Evolutionary conservation across 73 alveolate genomes (phyloP), one percentile per base, ranked within the genome.

Genomic region (Paramecium tetraurelia): DNA sequence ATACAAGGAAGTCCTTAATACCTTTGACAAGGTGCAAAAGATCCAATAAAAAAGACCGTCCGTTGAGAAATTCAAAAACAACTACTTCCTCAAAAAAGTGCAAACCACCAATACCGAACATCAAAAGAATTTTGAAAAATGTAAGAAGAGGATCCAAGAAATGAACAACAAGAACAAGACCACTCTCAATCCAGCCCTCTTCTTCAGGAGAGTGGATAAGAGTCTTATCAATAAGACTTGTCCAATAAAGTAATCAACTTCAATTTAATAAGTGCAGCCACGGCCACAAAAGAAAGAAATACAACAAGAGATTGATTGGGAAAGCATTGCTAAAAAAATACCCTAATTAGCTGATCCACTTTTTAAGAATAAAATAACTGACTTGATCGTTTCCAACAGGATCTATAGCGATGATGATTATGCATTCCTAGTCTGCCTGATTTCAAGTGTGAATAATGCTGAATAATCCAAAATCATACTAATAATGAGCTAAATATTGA

Each of bases 221-320:
- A 72, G 86, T 72, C 57, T 72, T 9, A 43, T 80, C 76, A 80
- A 80, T 46, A 80, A 80, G 90, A 80, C 90, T 24, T 80, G 75
- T 24, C 90, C 90, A 80, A 24, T 41, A 80, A 80, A 80, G 90
- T 80, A 80, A 80, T 41, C 35, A 48, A 80, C 33, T 41, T 44
- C 57, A 31, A 31, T 44, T 80, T 80, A 44, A 80, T 24, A 80
- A 80, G 90, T 44, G 76, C 57, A 80, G 90, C 43, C 70, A 24
- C 76, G 90, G 70, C 90, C 57, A 22, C 48, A 24, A 31, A 21
- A 80, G 24, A 24, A 36, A 21, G 48, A 75, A 31, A 68, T 68
- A 75, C 48, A 40, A 43, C 10, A 24, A 36, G 90, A 80, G 9
- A 80, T 80, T 35, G 90, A 80, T 46, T 80, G 90, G 90, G 72